A percentile compares a stretch with the other conserved stretches of the same genome.
Conservation (phyloP, 305 asterid genomes). For the Andrographis paniculata region DNA sequence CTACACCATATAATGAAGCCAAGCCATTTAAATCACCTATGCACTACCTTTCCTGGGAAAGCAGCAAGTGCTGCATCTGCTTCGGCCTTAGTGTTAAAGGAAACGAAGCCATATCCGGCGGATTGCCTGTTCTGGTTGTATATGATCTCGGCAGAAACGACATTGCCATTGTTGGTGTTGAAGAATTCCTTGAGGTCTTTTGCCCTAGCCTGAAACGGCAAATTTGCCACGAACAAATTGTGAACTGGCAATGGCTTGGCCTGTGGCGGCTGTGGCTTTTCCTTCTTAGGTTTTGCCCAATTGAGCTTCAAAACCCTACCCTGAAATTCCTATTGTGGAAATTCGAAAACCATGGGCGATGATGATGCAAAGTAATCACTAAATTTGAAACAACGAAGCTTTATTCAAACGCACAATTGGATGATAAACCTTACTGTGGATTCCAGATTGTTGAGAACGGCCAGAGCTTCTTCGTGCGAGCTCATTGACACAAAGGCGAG, state of each 20-base stretch:
- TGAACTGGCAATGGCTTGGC: constrained; percentile 56
- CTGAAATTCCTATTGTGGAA: constrained; percentile 41
- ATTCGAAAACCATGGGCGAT: constrained; percentile 7
- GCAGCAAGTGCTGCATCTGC: constrained; percentile 58
- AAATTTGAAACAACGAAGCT: background rate
- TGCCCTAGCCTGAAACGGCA: constrained; percentile 59
- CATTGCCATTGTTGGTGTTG: constrained; percentile 46
- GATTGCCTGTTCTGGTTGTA: constrained; percentile 50
- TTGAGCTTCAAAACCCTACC: constrained; percentile 71
- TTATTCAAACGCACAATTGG: background rate
- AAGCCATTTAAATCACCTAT: background rate
- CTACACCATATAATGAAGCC: background rate
- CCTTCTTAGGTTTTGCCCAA: constrained; percentile 70
- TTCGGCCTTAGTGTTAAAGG: constrained; percentile 67
- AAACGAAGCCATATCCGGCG: constrained; percentile 88
- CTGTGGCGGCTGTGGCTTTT: constrained; percentile 28
- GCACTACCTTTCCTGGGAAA: constrained; percentile 65
- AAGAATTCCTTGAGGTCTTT: constrained; percentile 77
- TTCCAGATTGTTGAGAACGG: constrained; percentile 55
- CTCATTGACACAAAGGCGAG: constrained; percentile 83
- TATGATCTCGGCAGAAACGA: constrained; percentile 73
- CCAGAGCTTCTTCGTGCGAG: constrained; percentile 76
- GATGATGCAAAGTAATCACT: no score
- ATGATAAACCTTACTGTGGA: constrained; percentile 37
- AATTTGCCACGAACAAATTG: constrained; percentile 67